phyloP scores from a whole-genome alignment of 805 yeast genomes.

The Saccharomycopsis selenospora region DNA sequence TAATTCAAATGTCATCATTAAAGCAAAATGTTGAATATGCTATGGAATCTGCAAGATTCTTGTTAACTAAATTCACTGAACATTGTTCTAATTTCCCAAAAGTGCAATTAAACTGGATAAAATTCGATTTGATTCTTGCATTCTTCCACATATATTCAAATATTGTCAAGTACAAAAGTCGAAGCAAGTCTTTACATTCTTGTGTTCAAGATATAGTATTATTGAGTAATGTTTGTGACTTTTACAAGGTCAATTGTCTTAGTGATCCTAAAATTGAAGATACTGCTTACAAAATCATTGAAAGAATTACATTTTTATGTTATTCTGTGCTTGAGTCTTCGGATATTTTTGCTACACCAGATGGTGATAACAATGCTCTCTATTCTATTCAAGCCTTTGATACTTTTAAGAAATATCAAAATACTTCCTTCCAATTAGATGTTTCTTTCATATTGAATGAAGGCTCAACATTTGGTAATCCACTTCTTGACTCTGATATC shows the following conservation, averaged over 20 bases:
- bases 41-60: background rate
- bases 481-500: background rate
- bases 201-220: background rate
- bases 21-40: background rate
- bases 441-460: background rate
- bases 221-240: background rate
- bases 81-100: background rate
- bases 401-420: background rate
- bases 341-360: background rate
- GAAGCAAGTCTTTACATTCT: background rate
- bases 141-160: slow-evolving; percentile 1
- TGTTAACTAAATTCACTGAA: background rate
- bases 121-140: slow-evolving; percentile 1
- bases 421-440: background rate
- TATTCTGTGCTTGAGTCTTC: background rate
- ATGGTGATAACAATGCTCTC: background rate
- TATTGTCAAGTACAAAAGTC: background rate
- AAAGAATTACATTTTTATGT: background rate
- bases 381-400: background rate
- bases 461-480: background rate
- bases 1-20: background rate
- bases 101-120: background rate
- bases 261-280: background rate
- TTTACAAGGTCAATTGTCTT: background rate
- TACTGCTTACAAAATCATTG: background rate